Base-by-base conservation (phyloP, 805 yeast genomes). In the Lipomyces spencermartinsiae region DNA sequence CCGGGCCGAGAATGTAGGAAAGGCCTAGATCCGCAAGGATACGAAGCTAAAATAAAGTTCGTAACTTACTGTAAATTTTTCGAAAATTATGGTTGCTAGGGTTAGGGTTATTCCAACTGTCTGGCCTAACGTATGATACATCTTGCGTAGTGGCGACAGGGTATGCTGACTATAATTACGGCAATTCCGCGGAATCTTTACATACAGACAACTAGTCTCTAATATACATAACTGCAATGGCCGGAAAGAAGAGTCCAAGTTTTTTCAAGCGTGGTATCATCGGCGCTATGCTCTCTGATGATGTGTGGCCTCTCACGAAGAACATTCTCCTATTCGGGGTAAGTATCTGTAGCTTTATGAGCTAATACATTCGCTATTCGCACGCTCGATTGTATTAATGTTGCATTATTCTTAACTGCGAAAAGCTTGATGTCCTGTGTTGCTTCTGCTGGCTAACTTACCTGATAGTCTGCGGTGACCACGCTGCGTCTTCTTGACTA, bases 221-320 rank as follows among this genome's bases (percentile, higher is more conserved):
- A 37, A 37, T 12, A 49, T 43, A 56, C 62, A 46, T n/a, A 59
- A 29, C 56, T 10, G 16, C 49, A 55, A 68, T 65, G 69, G 69
- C 69, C 9, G 34, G 34, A 12, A 53, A 35, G 53, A 65, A 31
- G 3, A 61, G 22, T 33, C 25, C 51, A 35, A 25, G 54, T 35
- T 53, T 62, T 31, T 6, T 43, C 35, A 61, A 53, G 14, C 16
- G 56, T 10, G 61, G 66, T 22, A 55, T 63, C 35, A 22, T 68
- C 16, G 58, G 63, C 29, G 22, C 54, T 34, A 34, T 68, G 12
- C 39, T 46, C 25, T n/a, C 67, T 12, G 69, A 68, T 35, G 65
- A 65, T 16, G 66, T 54, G 12, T 66, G 69, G 67, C 71, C 71
- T n/a, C 35, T 68, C 43, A 60, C 69, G 7, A 58, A 60, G 62